These are phyloP conservation scores for Yarrowia yakushimensis DNA, from an alignment of 805 yeast genomes.

Conservation along the genomic window DNA sequence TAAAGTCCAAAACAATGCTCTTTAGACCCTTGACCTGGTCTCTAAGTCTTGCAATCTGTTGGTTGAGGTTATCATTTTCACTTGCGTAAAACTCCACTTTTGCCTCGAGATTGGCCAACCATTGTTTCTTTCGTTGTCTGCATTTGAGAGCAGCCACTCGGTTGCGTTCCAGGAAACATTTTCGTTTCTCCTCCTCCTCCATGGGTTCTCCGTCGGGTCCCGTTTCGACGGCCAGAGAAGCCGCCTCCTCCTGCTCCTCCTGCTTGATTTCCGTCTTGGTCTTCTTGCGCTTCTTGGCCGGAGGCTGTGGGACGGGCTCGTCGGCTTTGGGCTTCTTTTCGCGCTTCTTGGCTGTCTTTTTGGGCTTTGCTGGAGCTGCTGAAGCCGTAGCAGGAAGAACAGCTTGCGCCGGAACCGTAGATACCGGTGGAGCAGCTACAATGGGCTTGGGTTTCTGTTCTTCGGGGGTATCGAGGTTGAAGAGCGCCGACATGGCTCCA, in stretches of 20 bases:
- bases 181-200: constrained; percentile 73
- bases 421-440: neutral
- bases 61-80: constrained; percentile 64
- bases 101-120: constrained; percentile 74
- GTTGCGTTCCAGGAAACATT: constrained; percentile 79
- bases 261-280: neutral
- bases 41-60: constrained; percentile 54
- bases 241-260: constrained; percentile 12
- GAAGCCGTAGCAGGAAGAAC: neutral
- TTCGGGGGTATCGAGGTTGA: constrained; percentile 5
- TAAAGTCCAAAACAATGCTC: constrained; percentile 11
- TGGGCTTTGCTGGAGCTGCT: neutral
- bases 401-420: no score
- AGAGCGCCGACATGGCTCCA: neutral
- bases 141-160: constrained; percentile 95
- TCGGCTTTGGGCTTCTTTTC: neutral
- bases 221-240: neutral
- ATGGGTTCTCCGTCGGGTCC: constrained; percentile 32
- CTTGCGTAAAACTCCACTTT: constrained; percentile 66
- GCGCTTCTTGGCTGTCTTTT: neutral
- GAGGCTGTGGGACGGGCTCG: neutral
- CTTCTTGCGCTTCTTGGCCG: constrained; percentile 16
- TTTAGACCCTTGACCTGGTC: constrained; percentile 47
- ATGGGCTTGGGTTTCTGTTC: neutral
- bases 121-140: constrained; percentile 89